phyloP scores from a whole-genome alignment of 768 basidiomycete genomes.

The Ramaria sp. region DNA sequence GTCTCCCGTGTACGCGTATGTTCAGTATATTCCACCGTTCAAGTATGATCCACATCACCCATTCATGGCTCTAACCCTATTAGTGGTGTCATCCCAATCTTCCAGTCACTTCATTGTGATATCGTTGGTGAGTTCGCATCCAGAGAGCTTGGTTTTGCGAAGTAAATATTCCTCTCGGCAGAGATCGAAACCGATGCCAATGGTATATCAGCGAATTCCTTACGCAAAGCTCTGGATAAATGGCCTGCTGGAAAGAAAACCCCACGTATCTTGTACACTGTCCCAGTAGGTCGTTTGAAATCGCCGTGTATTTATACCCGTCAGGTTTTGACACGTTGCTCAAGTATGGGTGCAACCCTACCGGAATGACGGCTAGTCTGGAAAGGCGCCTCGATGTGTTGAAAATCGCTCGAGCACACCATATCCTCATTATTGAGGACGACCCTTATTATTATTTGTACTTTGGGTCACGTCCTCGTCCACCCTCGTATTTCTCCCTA shows the following conservation, averaged over 20 bases:
- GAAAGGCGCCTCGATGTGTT: constrained; percentile 66
- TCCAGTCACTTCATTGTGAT: constrained; percentile 44
- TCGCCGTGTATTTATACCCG: neutral
- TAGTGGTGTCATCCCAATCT: constrained; percentile 60
- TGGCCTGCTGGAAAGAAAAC: constrained; percentile 67
- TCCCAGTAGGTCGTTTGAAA: constrained; percentile 42
- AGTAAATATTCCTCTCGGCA: constrained; percentile 18
- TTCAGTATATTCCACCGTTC: constrained; percentile 24
- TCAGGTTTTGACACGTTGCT: neutral
- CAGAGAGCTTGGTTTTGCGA: neutral
- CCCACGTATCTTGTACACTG: constrained; percentile 75
- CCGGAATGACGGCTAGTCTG: constrained; percentile 65
- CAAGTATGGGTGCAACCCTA: constrained; percentile 81
- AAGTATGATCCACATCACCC: constrained; percentile 22
- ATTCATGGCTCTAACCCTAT: neutral
- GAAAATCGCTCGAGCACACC: constrained; percentile 55
- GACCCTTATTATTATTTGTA: constrained; percentile 66
- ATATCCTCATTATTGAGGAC: constrained; percentile 81
- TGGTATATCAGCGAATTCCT: constrained; percentile 51
- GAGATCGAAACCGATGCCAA: constrained; percentile 70
- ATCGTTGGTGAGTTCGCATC: constrained; percentile 38
- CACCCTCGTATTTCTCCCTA: constrained; percentile 73
- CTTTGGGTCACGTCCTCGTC: constrained; percentile 52
- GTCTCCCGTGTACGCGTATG: constrained; percentile 50
- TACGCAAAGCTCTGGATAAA: constrained; percentile 56